Base-by-base conservation (phyloP, 371 early-diverging fungal species). In the Encephalitozoon hellem region DNA sequence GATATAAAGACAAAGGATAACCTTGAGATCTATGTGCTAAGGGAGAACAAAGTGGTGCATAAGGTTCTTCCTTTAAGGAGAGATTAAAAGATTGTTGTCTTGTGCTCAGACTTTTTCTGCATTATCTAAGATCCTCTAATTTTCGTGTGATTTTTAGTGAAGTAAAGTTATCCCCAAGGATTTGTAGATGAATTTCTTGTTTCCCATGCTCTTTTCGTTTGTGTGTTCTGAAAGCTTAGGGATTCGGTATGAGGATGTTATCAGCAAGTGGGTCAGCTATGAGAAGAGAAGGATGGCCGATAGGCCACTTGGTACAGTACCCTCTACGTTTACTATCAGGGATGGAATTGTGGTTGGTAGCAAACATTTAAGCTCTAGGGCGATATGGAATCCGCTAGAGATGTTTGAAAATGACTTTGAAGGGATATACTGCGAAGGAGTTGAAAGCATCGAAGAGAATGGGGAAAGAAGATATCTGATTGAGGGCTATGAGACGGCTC, bases 1-100 rank as follows among this genome's bases (percentile, higher is more conserved):
- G 97, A 99, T 86, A 97, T 97, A 73, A 91, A 97, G 87, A 99
- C 99, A 15, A 97, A 97, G 77, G 99, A 99, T 86, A 88, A 86
- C 80, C 86, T 97, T 11, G 94, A 99, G 79, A 88, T 97, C 76
- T 94, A 89, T 83, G 88, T 93, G 52, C 88, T 97, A 63, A 90
- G 88, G 67, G 88, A 86, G 77, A 88, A 89, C 18, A 92, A 91
- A 39, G 90, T 93, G 39, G 86, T 87, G 68, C 86, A 89, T 77
- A 87, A 90, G 82, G 83, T 84, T 75, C 86, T 88, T 79, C 87
- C 87, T 45, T 87, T 97, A 84, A 88, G 89, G 83, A 83, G 82
- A 72, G 90, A 90, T 85, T 90, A 80, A 87, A 67, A 47, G 2
- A 12, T 59, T 18, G 12, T 34, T 59, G 34, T 6, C 38, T 15